phyloP scores from a whole-genome alignment of 1,284 basidiomycete species.

The Prillingera fragicola region DNA sequence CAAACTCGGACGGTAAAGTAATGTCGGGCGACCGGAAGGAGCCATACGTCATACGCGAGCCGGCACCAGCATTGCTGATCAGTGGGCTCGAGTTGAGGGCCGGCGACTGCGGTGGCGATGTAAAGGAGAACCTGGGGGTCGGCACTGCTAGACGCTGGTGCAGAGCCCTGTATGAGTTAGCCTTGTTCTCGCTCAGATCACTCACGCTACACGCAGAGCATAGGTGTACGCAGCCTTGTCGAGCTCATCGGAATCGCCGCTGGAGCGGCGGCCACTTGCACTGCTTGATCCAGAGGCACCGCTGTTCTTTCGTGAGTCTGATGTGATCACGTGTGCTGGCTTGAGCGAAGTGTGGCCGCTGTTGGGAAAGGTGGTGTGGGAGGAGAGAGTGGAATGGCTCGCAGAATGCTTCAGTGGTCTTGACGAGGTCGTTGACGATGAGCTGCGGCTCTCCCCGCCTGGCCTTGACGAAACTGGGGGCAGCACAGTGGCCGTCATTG shows the following conservation, averaged over 20 bases:
- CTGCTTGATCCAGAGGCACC: no score
- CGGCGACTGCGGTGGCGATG: slow-evolving; percentile 16
- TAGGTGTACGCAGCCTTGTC: slow-evolving; percentile 41
- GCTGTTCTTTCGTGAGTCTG: not conserved
- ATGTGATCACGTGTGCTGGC: no score
- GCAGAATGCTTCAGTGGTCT: not conserved
- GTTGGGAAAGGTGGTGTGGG: not conserved
- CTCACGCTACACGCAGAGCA: slow-evolving; percentile 44
- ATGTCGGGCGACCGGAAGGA: slow-evolving; percentile 12
- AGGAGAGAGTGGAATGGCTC: not conserved
- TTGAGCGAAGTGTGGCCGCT: not conserved
- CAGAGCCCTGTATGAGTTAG: slow-evolving; percentile 11
- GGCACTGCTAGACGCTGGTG: slow-evolving; percentile 9
- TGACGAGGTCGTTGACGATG: slow-evolving; percentile 1
- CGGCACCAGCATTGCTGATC: not conserved
- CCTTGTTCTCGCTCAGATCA: slow-evolving; percentile 2
- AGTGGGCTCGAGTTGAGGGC: not conserved
- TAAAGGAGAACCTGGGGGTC: not conserved
- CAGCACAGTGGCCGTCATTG: no score
- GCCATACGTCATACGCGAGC: slow-evolving; percentile 6
- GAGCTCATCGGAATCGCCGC: slow-evolving; percentile 29
- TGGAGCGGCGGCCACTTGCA: no score
- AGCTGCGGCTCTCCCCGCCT: no score
- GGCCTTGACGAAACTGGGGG: no score
- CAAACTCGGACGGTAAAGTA: slow-evolving; percentile 1